Percentiles rank a stretch among this genome's conserved stretches.
Conservation (phyloP, 2,329 filamentous ascomycete genomes). For the Fusarium praegraminearum region DNA sequence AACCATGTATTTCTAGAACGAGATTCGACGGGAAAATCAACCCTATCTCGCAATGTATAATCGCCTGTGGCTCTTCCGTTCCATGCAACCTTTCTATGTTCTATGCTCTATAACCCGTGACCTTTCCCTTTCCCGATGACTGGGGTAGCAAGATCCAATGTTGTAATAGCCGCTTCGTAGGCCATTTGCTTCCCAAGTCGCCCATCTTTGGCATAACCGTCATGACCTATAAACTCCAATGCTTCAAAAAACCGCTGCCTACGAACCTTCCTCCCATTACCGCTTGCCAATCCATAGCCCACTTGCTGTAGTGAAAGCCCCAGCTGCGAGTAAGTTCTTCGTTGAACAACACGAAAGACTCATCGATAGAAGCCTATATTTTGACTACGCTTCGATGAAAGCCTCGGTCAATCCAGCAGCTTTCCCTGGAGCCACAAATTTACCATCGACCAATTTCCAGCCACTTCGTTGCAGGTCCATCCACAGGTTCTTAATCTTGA, state of each 20-base stretch:
- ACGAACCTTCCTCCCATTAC: background rate
- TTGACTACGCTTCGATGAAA: slow-evolving; percentile 51
- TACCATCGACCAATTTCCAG: slow-evolving; percentile 70
- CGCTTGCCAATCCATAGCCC: background rate
- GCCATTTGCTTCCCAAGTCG: background rate
- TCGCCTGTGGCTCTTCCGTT: slow-evolving; percentile 14
- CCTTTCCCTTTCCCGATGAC: background rate
- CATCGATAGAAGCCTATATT: background rate
- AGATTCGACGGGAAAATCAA: slow-evolving; percentile 42
- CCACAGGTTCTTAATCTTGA: slow-evolving; percentile 79
- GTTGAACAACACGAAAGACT: background rate
- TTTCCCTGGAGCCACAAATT: slow-evolving; percentile 56
- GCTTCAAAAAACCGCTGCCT: background rate
- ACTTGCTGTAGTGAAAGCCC: background rate
- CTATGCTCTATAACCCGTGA: background rate
- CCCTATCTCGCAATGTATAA: slow-evolving; percentile 44
- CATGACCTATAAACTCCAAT: background rate
- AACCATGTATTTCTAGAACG: slow-evolving; percentile 54
- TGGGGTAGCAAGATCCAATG: background rate
- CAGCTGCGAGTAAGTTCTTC: background rate
- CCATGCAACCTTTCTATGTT: background rate
- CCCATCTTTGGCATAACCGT: background rate
- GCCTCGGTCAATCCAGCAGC: slow-evolving; percentile 52
- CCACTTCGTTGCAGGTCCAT: slow-evolving; percentile 72
- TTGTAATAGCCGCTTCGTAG: background rate